Base-by-base conservation (phyloP, 768 basidiomycete species). In the Amanita phalloides region DNA sequence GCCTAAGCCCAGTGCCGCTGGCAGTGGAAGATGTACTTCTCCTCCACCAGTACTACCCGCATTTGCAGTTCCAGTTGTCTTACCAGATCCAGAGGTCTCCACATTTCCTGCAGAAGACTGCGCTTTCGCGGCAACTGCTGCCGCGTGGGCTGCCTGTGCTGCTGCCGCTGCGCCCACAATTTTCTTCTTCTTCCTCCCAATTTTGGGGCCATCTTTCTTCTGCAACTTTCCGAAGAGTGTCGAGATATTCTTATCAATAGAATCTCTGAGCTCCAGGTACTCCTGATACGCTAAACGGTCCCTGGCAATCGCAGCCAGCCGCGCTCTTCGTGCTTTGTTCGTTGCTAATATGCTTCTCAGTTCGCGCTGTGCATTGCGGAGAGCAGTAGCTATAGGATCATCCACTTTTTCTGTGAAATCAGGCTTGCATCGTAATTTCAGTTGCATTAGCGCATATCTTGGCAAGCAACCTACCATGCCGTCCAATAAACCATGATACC, bases 261-360 rank as follows among this genome's bases (percentile, higher is more conserved):
- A 75, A 55, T 95, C 92, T 14, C 93, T 81, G 6, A 80, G 65
- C 28, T 90, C 86, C 53, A 90, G 67, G 68, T 95, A 98, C 61
- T 98, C 95, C 60, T 91, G 89, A 62, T 91, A 90, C 5, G 84
- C 92, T 14, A 98, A 75, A 20, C 93, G 80, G 60, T 93, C 90
- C 54, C 84, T 81, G 26, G 93, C 92, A 55, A 93, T 77, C 11
- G 73, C 70, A 11, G 75, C 75, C 2, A 98, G 76, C 3, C 87
- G 82, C 28, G 68, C 66, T 63, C 86, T 86, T 10, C 95, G 84
- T 3, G 80, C 78, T 59, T 93, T 90, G 72, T 99, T 99, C 53
- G 81, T 75, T 7, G 82, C 76, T 2, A 86, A 73, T 45, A 97
- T 87, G 5, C 69, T 71, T 8, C 86, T 80, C 4, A 99, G 76